These are phyloP conservation scores for Claviceps citrina DNA, from an alignment of 2,329 filamentous ascomycete genomes.

Conservation along the genomic window DNA sequence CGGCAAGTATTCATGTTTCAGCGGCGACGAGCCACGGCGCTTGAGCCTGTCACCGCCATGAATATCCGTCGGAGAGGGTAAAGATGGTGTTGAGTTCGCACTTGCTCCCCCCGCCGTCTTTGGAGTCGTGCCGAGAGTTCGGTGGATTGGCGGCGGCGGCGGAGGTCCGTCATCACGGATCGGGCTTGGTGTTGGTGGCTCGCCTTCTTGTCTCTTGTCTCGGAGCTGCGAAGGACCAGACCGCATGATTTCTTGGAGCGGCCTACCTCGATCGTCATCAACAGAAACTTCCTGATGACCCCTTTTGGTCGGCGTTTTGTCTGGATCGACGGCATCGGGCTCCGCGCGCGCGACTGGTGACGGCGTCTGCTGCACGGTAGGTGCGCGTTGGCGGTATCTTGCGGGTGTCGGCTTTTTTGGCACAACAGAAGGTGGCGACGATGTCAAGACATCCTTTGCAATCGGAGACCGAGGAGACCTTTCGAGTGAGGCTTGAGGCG, in stretches of 20 bases:
- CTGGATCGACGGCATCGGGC: background rate
- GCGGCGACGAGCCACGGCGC: conserved; percentile 72
- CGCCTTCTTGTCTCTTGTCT: conserved; percentile 11
- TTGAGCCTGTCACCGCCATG: conserved; percentile 31
- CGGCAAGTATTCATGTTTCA: conserved; percentile 94
- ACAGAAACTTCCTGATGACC: conserved; percentile 11
- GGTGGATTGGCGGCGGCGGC: conserved; percentile 39
- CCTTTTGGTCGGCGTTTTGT: conserved; percentile 11
- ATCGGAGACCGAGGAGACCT: conserved; percentile 11
- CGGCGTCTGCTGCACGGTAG: background rate
- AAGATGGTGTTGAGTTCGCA: conserved; percentile 9
- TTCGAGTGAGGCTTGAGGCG: conserved; percentile 11
- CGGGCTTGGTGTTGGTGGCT: conserved; percentile 16
- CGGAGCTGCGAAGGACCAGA: conserved; percentile 21
- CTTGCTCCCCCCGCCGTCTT: conserved; percentile 7
- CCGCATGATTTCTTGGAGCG: conserved; percentile 23
- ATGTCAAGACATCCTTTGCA: conserved; percentile 6
- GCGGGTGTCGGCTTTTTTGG: conserved; percentile 12
- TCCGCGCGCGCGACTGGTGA: background rate
- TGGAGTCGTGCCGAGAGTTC: conserved; percentile 25
- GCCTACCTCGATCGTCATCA: conserved; percentile 13
- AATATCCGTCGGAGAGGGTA: conserved; percentile 23
- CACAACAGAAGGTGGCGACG: conserved; percentile 8
- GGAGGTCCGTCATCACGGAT: conserved; percentile 40
- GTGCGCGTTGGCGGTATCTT: conserved; percentile 13